Evolutionary conservation across 176 grass and related monocot genomes (phyloP).

Genomic region (Hordeum marinum): DNA sequence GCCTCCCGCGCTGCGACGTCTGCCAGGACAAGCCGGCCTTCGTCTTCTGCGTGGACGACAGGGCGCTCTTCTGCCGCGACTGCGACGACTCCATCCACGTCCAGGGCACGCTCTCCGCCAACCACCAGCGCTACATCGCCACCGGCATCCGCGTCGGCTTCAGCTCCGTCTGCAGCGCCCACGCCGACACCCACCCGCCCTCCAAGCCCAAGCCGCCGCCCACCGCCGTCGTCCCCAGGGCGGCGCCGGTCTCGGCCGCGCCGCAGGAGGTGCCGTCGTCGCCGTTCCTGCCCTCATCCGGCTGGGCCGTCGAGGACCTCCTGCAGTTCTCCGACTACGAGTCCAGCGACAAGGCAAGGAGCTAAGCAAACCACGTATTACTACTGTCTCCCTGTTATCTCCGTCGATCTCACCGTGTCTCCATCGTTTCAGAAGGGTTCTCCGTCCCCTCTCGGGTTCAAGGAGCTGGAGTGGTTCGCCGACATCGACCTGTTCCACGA

Average conservation of each 20-base stretch:
- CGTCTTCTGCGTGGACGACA: slow-evolving; percentile 96
- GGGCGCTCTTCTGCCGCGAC: slow-evolving; percentile 95
- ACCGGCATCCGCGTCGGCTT: slow-evolving; percentile 83
- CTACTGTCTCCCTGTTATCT: not conserved
- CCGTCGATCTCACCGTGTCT: not conserved
- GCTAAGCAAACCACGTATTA: not conserved
- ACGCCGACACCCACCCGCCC: slow-evolving; percentile 16
- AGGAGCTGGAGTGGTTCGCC: slow-evolving; percentile 71
- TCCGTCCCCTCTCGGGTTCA: slow-evolving; percentile 57
- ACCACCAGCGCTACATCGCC: slow-evolving; percentile 85
- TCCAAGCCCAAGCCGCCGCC: slow-evolving; percentile 15
- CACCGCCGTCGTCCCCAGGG: not conserved
- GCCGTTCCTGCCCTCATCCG: slow-evolving; percentile 32
- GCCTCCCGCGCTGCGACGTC: slow-evolving; percentile 70
- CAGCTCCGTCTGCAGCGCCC: slow-evolving; percentile 35
- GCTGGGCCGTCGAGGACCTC: slow-evolving; percentile 85
- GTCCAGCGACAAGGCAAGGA: slow-evolving; percentile 60
- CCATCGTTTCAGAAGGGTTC: slow-evolving; percentile 47
- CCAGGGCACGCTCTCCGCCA: slow-evolving; percentile 68
- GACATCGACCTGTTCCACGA: slow-evolving; percentile 78
- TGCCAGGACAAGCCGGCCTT: slow-evolving; percentile 95
- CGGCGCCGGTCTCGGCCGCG: not conserved
- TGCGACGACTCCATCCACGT: slow-evolving; percentile 96
- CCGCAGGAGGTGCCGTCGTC: slow-evolving; percentile 46
- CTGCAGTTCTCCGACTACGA: slow-evolving; percentile 87